phyloP scores from a whole-genome alignment of 345 rosid species.

The Excoecaria agallocha region DNA sequence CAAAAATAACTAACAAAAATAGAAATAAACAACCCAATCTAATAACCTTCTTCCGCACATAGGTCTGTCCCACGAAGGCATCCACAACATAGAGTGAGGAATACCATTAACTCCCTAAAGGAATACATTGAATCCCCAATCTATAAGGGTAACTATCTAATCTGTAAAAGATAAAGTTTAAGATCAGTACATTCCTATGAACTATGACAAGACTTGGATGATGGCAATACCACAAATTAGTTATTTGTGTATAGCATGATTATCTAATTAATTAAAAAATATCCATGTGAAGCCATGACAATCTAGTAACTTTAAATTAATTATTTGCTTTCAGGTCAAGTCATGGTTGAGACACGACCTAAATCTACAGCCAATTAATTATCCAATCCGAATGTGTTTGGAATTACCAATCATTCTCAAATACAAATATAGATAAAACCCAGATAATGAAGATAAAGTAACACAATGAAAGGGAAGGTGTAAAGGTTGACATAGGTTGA shows the following conservation, averaged over 20 bases:
- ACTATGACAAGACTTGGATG: background rate
- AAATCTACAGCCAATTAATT: background rate
- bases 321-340: background rate
- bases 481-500: background rate
- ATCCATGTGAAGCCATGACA: background rate
- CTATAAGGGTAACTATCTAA: background rate
- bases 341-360: background rate
- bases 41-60: no score
- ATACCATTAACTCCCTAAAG: background rate
- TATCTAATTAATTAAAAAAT: no score
- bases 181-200: background rate
- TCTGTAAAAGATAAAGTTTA: background rate
- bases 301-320: background rate
- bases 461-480: background rate
- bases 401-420: background rate
- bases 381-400: background rate
- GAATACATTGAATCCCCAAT: background rate
- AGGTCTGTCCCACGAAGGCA: no score
- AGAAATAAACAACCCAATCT: no score
- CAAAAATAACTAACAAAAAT: no score
- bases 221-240: background rate
- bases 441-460: background rate
- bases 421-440: background rate
- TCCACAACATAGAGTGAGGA: background rate
- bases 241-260: no score